Evolutionary conservation across 2,329 filamentous ascomycete species (phyloP), one percentile per base, ranked within the genome.

Genomic region (Aaosphaeria pasadenensis): DNA sequence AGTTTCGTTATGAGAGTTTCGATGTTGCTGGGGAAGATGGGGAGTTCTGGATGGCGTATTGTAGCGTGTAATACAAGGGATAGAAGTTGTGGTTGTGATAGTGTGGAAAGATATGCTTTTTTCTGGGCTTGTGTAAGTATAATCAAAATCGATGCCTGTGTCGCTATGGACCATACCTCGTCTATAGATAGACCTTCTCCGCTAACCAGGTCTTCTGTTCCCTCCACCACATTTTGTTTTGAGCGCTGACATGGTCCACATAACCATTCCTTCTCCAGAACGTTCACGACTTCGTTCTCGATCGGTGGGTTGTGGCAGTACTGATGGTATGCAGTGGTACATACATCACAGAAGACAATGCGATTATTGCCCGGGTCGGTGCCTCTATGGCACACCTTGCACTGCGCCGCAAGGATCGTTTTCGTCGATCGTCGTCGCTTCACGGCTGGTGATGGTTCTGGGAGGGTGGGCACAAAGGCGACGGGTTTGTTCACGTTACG

Each of bases 331-430:
- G 85, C 82, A 30, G 78, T 77, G 64, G 89, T 88, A 73, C 89
- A 95, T 11, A 84, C 84, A 69, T 92, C 88, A 72, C 89, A 95
- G 68, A 91, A 90, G 3, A 94, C 88, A 64, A 95, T 91, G 71
- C 85, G 82, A 71, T 94, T 94, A 57, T 75, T 83, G n/a, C 76
- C 67, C 3, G 87, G 85, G 60, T 86, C 89, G 55, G 87, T 81
- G 7, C 87, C 84, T 55, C 89, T 78, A 45, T 84, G 80, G 70
- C 89, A 95, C 54, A 82, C 79, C 58, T 84, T 85, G 73, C 89
- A 94, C 31, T 87, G 77, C 11, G 81, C 52, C 69, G 67, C 72
- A 70, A 81, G 54, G 70, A 74, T 54, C 62, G 74, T 69, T 52
- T 70, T 71, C 60, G 78, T 77, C 24, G 80, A 83, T 53, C 83